Conservation (phyloP, 208 protist species). For the Wallacemonas collosoma region DNA sequence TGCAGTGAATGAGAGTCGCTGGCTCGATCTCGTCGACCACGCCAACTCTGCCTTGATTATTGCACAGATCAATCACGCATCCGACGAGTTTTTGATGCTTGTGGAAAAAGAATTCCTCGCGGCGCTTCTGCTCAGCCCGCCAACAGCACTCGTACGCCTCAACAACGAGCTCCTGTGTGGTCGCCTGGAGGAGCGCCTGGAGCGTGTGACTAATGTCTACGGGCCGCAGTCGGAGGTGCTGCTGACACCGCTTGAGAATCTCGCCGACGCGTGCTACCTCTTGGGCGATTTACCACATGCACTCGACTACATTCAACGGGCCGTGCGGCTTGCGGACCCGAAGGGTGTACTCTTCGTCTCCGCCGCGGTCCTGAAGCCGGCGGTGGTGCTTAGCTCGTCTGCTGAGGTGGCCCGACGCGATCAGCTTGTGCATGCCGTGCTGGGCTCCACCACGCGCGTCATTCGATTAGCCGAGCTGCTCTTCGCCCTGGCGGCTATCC, state of each 20-base stretch:
- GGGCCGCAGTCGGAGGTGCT: conserved; percentile 35
- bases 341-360: conserved; percentile 56
- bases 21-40: conserved; percentile 52
- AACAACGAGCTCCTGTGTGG: conserved; percentile 27
- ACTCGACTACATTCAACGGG: conserved; percentile 36
- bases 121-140: conserved; percentile 39
- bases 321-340: conserved; percentile 47
- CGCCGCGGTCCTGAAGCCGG: conserved; percentile 41
- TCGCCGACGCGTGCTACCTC: conserved; percentile 59
- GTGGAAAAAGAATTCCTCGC: conserved; percentile 47
- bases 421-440: conserved; percentile 19
- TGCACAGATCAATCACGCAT: conserved; percentile 35
- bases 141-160: conserved; percentile 33
- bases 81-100: conserved; percentile 26
- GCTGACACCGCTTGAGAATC: conserved; percentile 42
- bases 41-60: conserved; percentile 53
- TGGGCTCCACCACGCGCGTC: conserved; percentile 18
- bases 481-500: conserved; percentile 39
- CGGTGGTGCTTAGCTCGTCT: conserved; percentile 36
- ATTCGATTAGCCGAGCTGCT: conserved; percentile 29
- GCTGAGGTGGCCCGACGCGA: conserved; percentile 31
- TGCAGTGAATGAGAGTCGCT: conserved; percentile 28
- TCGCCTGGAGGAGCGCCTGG: conserved; percentile 29
- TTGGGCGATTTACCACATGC: conserved; percentile 32
- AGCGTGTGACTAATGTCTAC: conserved; percentile 17